Conservation (phyloP, 2,329 filamentous ascomycete species). For the Didymella glomerata region DNA sequence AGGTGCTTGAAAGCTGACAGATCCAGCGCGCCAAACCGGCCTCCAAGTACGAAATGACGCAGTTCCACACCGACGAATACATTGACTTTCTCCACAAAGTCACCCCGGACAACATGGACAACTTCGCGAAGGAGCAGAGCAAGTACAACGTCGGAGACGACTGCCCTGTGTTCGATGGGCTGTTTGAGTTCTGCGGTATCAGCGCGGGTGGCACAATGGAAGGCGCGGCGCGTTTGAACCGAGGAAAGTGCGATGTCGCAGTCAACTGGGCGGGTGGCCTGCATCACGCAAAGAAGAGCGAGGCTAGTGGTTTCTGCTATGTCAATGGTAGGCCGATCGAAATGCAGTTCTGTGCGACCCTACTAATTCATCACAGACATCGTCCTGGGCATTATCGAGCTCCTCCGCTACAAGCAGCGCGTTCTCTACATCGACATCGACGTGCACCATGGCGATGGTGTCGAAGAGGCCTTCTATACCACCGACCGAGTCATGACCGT, state of each 20-base stretch:
- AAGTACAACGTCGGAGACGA: constrained; percentile 72
- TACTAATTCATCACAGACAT: constrained; percentile 70
- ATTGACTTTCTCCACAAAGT: constrained; percentile 82
- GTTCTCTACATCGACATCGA: constrained; percentile 97
- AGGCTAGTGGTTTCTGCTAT: constrained; percentile 97
- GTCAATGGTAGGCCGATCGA: constrained; percentile 68
- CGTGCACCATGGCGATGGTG: constrained; percentile 86
- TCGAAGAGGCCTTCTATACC: constrained; percentile 76
- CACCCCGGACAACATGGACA: constrained; percentile 98
- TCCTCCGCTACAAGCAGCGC: constrained; percentile 81
- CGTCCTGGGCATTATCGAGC: constrained; percentile 88
- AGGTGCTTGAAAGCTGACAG: background rate
- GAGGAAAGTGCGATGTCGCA: constrained; percentile 73
- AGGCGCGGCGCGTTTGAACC: constrained; percentile 72
- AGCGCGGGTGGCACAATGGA: constrained; percentile 76
- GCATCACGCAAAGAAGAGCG: constrained; percentile 93
- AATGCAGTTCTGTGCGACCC: background rate
- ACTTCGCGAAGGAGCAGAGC: constrained; percentile 88
- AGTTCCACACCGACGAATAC: constrained; percentile 77
- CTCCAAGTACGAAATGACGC: constrained; percentile 75
- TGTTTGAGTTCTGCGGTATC: constrained; percentile 76
- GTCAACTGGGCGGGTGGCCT: constrained; percentile 82
- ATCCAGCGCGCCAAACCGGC: constrained; percentile 57
- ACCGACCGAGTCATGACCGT: constrained; percentile 76
- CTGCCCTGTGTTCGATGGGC: constrained; percentile 72